Conservation (phyloP, 116 monocot genomes). For the Trichopus zeylanicus region DNA sequence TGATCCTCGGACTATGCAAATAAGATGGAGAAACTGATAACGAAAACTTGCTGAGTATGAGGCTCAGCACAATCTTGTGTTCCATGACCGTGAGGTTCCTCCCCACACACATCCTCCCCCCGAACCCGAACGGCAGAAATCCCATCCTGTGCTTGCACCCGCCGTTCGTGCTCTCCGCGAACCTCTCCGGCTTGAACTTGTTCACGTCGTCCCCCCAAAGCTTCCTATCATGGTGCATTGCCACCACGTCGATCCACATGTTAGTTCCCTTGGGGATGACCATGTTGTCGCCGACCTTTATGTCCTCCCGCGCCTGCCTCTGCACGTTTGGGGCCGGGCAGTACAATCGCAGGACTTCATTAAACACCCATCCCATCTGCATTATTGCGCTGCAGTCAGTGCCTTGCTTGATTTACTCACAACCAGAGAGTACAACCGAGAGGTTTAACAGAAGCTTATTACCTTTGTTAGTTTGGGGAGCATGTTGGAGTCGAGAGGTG, state of each 20-base stretch:
- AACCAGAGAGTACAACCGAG: no score
- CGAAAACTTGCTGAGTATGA: conserved; percentile 21
- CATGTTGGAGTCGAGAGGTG: conserved; percentile 19
- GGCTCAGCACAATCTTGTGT: conserved; percentile 22
- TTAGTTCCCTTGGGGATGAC: conserved; percentile 42
- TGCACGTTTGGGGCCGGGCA: conserved; percentile 59
- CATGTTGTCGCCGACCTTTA: conserved; percentile 14
- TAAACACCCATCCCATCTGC: conserved; percentile 77
- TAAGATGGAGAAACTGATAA: conserved; percentile 20
- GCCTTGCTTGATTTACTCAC: no score
- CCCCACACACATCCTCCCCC: conserved; percentile 27
- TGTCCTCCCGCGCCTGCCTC: conserved; percentile 58
- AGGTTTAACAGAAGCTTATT: not conserved
- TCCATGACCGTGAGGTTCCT: conserved; percentile 25
- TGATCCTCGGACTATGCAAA: conserved; percentile 11
- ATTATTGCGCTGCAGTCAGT: no score
- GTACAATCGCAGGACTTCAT: conserved; percentile 68
- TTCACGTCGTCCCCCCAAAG: conserved; percentile 37
- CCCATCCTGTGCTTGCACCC: conserved; percentile 28
- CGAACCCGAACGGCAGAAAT: conserved; percentile 32
- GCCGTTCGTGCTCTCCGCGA: conserved; percentile 12
- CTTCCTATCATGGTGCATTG: conserved; percentile 26
- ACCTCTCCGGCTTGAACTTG: conserved; percentile 37
- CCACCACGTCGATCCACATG: conserved; percentile 14
- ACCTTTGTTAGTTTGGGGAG: conserved; percentile 55